Evolutionary conservation across 495 filamentous ascomycete genomes (phyloP).

Genomic region (Thermothielavioides terrestris): DNA sequence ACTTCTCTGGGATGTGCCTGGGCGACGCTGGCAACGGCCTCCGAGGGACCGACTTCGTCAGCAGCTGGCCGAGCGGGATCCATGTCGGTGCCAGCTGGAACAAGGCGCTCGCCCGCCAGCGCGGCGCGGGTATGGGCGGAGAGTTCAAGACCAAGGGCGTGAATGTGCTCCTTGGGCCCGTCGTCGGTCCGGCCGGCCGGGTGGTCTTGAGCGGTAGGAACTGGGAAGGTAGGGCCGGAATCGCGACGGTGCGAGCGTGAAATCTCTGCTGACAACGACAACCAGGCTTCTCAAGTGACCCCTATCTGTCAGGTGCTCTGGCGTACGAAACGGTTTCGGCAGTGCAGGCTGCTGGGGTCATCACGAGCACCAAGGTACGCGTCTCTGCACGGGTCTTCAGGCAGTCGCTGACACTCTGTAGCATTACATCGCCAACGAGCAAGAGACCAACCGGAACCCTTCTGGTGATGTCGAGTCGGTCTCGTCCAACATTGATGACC

Average conservation of each 20-base stretch:
- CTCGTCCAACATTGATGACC: slow-evolving; percentile 57
- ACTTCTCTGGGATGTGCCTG: slow-evolving; percentile 55
- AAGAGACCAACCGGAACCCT: slow-evolving; percentile 54
- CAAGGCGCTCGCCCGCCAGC: slow-evolving; percentile 38
- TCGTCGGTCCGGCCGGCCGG: slow-evolving; percentile 49
- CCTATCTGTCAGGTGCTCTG: slow-evolving; percentile 41
- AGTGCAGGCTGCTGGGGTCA: slow-evolving; percentile 46
- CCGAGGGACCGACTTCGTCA: slow-evolving; percentile 51
- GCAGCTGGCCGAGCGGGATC: slow-evolving; percentile 46
- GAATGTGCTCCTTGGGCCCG: slow-evolving; percentile 58
- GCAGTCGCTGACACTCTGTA: slow-evolving; percentile 5
- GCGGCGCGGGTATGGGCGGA: slow-evolving; percentile 45
- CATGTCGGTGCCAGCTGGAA: slow-evolving; percentile 55
- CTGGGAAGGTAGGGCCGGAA: slow-evolving; percentile 37
- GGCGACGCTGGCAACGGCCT: slow-evolving; percentile 56
- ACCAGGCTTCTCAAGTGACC: slow-evolving; percentile 41
- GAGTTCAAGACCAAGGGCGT: slow-evolving; percentile 57
- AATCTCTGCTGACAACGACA: background rate
- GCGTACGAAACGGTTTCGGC: slow-evolving; percentile 40
- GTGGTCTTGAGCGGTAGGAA: slow-evolving; percentile 47
- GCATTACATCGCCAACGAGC: slow-evolving; percentile 60
- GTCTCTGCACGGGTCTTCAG: slow-evolving; percentile 6
- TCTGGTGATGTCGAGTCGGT: slow-evolving; percentile 37
- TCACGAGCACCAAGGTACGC: slow-evolving; percentile 47
- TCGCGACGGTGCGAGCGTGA: too few species aligned